Evolutionary conservation across 495 filamentous ascomycete species (phyloP).

Genomic region (Aspergillus sclerotiicarbonarius): DNA sequence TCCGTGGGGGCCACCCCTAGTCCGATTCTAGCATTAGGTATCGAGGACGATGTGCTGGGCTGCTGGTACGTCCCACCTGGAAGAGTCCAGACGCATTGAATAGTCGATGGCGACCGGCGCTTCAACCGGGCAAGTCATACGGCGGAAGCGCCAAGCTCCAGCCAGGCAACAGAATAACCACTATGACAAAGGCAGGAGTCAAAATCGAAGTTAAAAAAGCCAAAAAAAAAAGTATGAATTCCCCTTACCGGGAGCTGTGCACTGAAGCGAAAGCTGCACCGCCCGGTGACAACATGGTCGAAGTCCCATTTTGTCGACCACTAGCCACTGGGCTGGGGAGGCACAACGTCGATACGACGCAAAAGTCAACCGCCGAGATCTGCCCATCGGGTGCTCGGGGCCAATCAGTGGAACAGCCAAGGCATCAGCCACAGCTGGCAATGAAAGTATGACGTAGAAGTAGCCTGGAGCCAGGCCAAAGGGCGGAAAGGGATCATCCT

Average conservation of each 20-base stretch:
- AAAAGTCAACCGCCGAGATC: slow-evolving; percentile 7
- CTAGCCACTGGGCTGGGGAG: background rate
- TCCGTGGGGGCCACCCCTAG: background rate
- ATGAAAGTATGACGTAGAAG: slow-evolving; percentile 5
- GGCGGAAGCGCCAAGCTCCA: slow-evolving; percentile 1
- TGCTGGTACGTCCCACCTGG: background rate
- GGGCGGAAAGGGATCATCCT: background rate
- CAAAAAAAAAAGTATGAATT: background rate
- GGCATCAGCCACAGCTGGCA: slow-evolving; percentile 5
- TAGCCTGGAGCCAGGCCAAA: background rate
- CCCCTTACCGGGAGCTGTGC: background rate
- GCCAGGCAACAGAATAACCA: slow-evolving; percentile 14
- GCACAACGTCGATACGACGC: slow-evolving; percentile 4
- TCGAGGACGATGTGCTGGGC: background rate
- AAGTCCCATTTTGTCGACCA: background rate
- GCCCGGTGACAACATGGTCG: background rate
- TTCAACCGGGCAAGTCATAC: background rate
- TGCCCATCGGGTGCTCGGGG: slow-evolving; percentile 3
- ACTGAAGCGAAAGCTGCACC: background rate
- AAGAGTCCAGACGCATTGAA: background rate
- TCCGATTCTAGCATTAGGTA: background rate
- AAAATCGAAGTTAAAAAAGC: background rate
- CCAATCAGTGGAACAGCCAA: background rate
- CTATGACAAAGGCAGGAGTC: background rate
- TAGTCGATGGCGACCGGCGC: background rate